phyloP scores from a whole-genome alignment of 768 basidiomycete genomes.

The Nidula microcarpa region DNA sequence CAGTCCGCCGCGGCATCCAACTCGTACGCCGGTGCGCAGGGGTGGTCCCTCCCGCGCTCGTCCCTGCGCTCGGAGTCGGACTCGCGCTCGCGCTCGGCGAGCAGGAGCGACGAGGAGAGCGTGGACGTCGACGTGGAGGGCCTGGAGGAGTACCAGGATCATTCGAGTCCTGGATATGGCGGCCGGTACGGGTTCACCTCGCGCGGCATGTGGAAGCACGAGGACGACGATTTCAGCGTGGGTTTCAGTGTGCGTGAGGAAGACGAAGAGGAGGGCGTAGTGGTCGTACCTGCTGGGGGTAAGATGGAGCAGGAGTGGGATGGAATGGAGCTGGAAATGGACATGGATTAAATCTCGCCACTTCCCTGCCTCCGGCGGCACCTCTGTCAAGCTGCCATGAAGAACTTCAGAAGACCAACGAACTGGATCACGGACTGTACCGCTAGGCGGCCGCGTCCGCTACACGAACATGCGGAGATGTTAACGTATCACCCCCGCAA shows the following conservation, averaged over 20 bases:
- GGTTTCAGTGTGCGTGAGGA: slow-evolving; percentile 3
- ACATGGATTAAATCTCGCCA: slow-evolving; percentile 1
- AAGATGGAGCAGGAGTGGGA: slow-evolving; percentile 4
- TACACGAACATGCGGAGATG: too few species aligned
- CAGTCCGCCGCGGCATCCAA: slow-evolving; percentile 9
- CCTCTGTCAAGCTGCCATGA: neutral
- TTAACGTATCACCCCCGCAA: too few species aligned
- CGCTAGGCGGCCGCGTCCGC: neutral
- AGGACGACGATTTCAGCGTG: slow-evolving; percentile 3
- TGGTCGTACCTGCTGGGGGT: neutral
- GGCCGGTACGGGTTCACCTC: slow-evolving; percentile 8
- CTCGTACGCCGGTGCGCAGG: slow-evolving; percentile 18
- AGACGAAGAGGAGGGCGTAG: slow-evolving; percentile 9
- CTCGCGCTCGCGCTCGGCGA: slow-evolving; percentile 24
- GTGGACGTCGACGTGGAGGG: slow-evolving; percentile 30
- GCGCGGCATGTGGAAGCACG: slow-evolving; percentile 8
- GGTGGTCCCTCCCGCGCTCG: slow-evolving; percentile 55
- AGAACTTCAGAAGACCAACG: neutral
- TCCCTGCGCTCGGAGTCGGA: slow-evolving; percentile 36
- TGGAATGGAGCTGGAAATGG: slow-evolving; percentile 4
- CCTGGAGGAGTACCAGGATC: slow-evolving; percentile 21
- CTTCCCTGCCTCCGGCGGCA: too few species aligned
- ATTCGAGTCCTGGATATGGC: slow-evolving; percentile 10
- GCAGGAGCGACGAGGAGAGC: slow-evolving; percentile 22
- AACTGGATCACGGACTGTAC: neutral